These are phyloP conservation scores for Chenopodium quinoa DNA, from an alignment of 148 eudicot species.

Conservation along the genomic window DNA sequence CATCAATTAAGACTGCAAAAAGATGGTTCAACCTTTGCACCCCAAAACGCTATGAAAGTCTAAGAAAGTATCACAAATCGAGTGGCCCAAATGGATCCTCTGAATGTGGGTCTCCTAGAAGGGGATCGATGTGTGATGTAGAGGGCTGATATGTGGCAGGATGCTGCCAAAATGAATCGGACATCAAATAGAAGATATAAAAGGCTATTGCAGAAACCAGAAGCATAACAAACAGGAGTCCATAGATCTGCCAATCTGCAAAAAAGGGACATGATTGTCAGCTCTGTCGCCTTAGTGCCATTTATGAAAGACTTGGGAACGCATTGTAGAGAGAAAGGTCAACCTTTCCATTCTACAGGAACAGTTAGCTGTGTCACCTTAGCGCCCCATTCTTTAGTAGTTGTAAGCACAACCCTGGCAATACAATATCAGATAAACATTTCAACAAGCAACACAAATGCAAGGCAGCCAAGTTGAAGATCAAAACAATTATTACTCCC, in stretches of 20 bases:
- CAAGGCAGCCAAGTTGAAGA: background rate
- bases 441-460: background rate
- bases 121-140: slow-evolving; percentile 33
- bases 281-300: background rate
- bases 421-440: slow-evolving; percentile 4
- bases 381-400: slow-evolving; percentile 60
- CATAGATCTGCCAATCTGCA: slow-evolving; percentile 96
- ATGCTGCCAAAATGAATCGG: slow-evolving; percentile 82
- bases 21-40: background rate
- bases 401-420: slow-evolving; percentile 75
- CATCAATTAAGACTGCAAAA: background rate
- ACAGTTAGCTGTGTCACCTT: slow-evolving; percentile 77
- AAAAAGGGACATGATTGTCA: background rate
- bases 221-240: slow-evolving; percentile 61
- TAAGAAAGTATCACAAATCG: slow-evolving; percentile 28
- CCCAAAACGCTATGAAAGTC: background rate
- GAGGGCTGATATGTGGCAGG: slow-evolving; percentile 40
- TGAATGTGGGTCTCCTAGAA: slow-evolving; percentile 43
- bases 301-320: background rate
- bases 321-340: slow-evolving; percentile 16
- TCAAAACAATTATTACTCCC: background rate
- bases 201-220: slow-evolving; percentile 63
- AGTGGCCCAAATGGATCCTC: slow-evolving; percentile 48
- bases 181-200: slow-evolving; percentile 60
- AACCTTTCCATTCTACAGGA: slow-evolving; percentile 93